phyloP scores from a whole-genome alignment of 306 rosid genomes.

The Cicer arietinum region DNA sequence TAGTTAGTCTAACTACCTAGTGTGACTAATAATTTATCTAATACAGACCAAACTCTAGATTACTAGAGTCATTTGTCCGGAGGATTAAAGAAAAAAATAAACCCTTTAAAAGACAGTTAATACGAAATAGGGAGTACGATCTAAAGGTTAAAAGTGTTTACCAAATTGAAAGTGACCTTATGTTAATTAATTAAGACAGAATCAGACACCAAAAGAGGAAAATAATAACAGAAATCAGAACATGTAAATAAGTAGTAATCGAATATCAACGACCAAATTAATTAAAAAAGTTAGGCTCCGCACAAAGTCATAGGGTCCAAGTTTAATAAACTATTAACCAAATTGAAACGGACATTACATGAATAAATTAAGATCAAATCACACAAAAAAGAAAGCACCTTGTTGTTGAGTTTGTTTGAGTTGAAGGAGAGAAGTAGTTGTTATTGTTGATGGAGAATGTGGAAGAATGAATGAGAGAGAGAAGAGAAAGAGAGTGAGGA shows the following conservation, averaged over 20 bases:
- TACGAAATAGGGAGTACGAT: no score
- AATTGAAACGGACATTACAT: background rate
- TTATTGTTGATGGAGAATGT: background rate
- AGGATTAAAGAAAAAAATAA: no score
- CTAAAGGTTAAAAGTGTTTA: background rate
- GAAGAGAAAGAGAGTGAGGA: constrained; percentile 28
- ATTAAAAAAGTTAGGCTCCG: background rate
- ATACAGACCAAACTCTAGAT: no score
- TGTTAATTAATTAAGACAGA: background rate
- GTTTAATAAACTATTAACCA: background rate
- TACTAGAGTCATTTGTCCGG: no score
- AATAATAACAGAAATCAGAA: background rate
- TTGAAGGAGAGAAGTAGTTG: background rate
- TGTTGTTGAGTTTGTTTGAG: constrained; percentile 18
- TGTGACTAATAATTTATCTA: no score
- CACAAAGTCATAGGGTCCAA: constrained; percentile 16
- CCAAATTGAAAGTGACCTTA: background rate
- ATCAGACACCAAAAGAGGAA: background rate
- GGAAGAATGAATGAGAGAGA: constrained; percentile 34
- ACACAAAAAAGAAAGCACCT: background rate
- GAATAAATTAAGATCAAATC: background rate
- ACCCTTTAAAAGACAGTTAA: no score
- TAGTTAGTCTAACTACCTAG: no score
- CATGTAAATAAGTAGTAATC: background rate
- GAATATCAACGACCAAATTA: background rate